Evolutionary conservation across 768 basidiomycete species (phyloP), one percentile per base, ranked within the genome.

Genomic region (Mycena olivaceomarginata): DNA sequence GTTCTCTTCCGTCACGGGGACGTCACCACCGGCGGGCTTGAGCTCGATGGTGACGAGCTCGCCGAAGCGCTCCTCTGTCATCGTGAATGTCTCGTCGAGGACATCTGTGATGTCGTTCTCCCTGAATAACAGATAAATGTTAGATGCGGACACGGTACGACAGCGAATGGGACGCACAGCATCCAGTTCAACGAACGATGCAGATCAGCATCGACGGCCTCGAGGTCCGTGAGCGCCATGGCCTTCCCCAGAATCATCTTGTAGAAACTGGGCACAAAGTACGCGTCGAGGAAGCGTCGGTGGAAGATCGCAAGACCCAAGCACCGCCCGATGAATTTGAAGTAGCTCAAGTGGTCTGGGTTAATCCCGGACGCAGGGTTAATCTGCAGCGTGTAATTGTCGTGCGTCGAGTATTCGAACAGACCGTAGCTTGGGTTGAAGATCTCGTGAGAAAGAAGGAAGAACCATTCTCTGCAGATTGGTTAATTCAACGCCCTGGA

Each of bases 351-450:
- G 80, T 94, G 93, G 74, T 95, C 95, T 1, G 94, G 93, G 74
- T 95, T 95, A 75, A 95, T 91, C 25, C 91, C 93, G 1, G 94
- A 94, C 57, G 92, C 92, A 40, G 93, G 93, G 78, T 95, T 96
- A 83, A 96, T 94, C 84, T 95, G 94, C 5, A 96, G 89, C 0
- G 94, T 95, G 80, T 95, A 95, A 80, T 94, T 94, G 87, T 96
- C 95, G 80, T 93, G 92, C 5, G 94, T 89, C 0, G 94, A 95
- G 80, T 96, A 96, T 82, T 95, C 93, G 81, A 95, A 95, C 46
- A 95, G 85, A n/a, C 95, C 94, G 74, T 95, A 95, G 68, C 92
- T 93, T 25, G 95, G 94, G 81, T 95, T 93, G 86, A 96, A 96
- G 79, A 96, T 93, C 80, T 95, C 94, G 74, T 95, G 95, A 1